Evolutionary conservation across 306 rosid species (phyloP).

Genomic region (Heteromeles arbutifolia): DNA sequence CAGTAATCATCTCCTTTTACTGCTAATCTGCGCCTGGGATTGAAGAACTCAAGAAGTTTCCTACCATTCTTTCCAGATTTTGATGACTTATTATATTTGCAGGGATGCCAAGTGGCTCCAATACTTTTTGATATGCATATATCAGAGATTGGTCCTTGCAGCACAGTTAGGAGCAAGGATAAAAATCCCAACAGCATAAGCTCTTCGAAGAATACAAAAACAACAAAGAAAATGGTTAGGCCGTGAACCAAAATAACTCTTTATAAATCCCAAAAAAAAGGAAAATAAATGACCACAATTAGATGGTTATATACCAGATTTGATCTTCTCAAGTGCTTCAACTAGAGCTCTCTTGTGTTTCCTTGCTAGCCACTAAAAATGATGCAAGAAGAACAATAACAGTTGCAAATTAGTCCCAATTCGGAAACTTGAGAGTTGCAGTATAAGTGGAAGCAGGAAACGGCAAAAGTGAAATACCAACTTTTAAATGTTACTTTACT

Average conservation of each 20-base stretch:
- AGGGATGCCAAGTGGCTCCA: slow-evolving; percentile 62
- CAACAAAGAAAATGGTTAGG: slow-evolving; percentile 1
- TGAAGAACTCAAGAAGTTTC: slow-evolving; percentile 22
- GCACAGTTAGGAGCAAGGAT: slow-evolving; percentile 45
- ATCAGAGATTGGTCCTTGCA: slow-evolving; percentile 23
- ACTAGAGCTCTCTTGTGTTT: slow-evolving; percentile 49
- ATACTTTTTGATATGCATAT: slow-evolving; percentile 37
- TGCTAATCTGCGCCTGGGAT: slow-evolving; percentile 29
- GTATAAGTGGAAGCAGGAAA: neutral
- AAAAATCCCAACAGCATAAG: slow-evolving; percentile 75
- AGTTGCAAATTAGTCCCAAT: neutral
- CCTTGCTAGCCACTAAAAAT: slow-evolving; percentile 36
- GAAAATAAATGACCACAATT: neutral
- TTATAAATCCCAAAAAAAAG: neutral
- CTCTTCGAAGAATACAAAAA: slow-evolving; percentile 34
- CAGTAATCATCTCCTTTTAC: slow-evolving; percentile 38
- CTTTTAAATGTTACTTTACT: neutral
- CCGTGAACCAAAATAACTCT: neutral
- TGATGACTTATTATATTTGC: neutral
- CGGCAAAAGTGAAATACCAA: neutral
- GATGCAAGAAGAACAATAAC: neutral
- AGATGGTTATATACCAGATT: slow-evolving; percentile 41
- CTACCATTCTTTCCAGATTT: neutral
- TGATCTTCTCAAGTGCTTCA: slow-evolving; percentile 70
- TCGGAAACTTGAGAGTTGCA: neutral